Evolutionary conservation across 2,329 filamentous ascomycete species (phyloP).

Genomic region (Albifimbria verrucaria): DNA sequence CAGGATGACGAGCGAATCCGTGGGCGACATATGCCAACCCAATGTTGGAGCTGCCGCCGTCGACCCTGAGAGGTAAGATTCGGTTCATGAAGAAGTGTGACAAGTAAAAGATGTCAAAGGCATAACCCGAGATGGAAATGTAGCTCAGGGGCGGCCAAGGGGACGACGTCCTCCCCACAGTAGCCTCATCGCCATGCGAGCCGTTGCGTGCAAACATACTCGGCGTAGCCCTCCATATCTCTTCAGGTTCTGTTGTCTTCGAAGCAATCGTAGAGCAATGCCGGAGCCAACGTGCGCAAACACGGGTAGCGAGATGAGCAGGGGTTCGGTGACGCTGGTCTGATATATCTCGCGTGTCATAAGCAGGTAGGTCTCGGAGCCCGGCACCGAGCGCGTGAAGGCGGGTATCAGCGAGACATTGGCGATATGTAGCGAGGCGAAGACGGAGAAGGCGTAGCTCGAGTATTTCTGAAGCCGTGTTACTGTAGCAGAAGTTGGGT

Average conservation of each 20-base stretch:
- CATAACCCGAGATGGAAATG: constrained; percentile 71
- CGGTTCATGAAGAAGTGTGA: constrained; percentile 77
- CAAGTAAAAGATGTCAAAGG: constrained; percentile 60
- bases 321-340: constrained; percentile 72
- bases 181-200: constrained; percentile 27
- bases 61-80: constrained; percentile 67
- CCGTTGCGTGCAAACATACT: constrained; percentile 42
- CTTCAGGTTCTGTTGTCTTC: constrained; percentile 66
- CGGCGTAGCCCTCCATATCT: constrained; percentile 71
- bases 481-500: constrained; percentile 10
- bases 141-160: constrained; percentile 69
- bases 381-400: constrained; percentile 65
- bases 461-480: constrained; percentile 79
- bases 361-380: constrained; percentile 81
- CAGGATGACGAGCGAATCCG: constrained; percentile 71
- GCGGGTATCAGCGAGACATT: constrained; percentile 83
- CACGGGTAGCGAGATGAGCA: constrained; percentile 74
- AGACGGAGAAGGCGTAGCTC: constrained; percentile 77
- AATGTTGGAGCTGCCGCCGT: constrained; percentile 84
- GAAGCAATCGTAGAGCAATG: constrained; percentile 70
- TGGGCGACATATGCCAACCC: constrained; percentile 81
- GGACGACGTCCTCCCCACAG: constrained; percentile 22
- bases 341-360: constrained; percentile 93
- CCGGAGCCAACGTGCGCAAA: constrained; percentile 74
- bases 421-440: constrained; percentile 71